Conservation (phyloP, 805 yeast species). For the Saccharomycopsis sp. region DNA sequence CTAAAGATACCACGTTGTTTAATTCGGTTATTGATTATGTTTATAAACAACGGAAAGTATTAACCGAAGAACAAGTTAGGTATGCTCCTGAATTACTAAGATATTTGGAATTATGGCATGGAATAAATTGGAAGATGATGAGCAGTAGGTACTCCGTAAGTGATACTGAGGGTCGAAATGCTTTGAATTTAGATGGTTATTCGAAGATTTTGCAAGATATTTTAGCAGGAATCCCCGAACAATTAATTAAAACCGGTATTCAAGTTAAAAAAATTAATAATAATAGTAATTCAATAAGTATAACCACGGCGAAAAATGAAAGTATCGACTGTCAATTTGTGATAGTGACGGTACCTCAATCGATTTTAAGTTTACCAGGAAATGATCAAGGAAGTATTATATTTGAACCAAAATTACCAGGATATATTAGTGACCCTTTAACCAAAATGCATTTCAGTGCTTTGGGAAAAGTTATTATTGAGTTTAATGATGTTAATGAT, state of each 20-base stretch:
- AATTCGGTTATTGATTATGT: slow-evolving; percentile 44
- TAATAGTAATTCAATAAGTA: slow-evolving; percentile 23
- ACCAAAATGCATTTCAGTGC: slow-evolving; percentile 52
- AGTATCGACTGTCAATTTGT: slow-evolving; percentile 43
- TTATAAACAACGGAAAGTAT: slow-evolving; percentile 36
- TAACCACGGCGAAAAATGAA: slow-evolving; percentile 27
- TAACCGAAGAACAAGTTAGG: slow-evolving; percentile 45
- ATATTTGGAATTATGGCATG: slow-evolving; percentile 72
- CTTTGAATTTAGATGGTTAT: slow-evolving; percentile 59
- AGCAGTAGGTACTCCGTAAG: slow-evolving; percentile 65
- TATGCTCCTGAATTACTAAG: slow-evolving; percentile 48
- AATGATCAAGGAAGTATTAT: slow-evolving; percentile 38
- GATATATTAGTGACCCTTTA: slow-evolving; percentile 36
- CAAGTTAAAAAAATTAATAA: slow-evolving; percentile 38
- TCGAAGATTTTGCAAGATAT: slow-evolving; percentile 44
- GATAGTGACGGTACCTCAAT: slow-evolving; percentile 73
- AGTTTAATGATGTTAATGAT: slow-evolving; percentile 40
- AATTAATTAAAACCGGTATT: slow-evolving; percentile 34
- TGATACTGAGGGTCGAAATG: slow-evolving; percentile 72
- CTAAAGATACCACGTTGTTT: slow-evolving; percentile 44
- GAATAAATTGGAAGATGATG: slow-evolving; percentile 56
- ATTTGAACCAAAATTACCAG: slow-evolving; percentile 55
- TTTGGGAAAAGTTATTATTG: slow-evolving; percentile 66
- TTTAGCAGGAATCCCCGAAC: slow-evolving; percentile 32
- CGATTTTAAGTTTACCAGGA: slow-evolving; percentile 44